These are phyloP conservation scores for Phaeolepiota aurea DNA, from an alignment of 768 basidiomycete genomes.

Conservation along the genomic window DNA sequence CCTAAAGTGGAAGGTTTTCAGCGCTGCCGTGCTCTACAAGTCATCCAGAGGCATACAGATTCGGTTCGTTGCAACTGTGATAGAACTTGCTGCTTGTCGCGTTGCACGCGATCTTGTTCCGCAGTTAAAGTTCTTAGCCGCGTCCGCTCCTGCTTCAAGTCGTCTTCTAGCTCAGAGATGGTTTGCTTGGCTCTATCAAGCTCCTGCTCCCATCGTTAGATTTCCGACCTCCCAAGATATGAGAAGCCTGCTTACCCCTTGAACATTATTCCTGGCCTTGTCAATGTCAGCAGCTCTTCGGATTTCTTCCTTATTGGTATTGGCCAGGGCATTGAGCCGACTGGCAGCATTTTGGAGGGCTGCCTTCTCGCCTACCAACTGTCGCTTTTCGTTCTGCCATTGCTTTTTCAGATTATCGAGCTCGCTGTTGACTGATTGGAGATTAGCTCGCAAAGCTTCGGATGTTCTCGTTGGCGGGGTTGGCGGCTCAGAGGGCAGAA, in stretches of 20 bases:
- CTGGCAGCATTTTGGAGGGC: slow-evolving; percentile 65
- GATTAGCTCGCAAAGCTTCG: slow-evolving; percentile 51
- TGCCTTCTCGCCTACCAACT: slow-evolving; percentile 62
- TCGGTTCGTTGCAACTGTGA: slow-evolving; percentile 65
- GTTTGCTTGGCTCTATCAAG: slow-evolving; percentile 57
- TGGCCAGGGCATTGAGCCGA: slow-evolving; percentile 56
- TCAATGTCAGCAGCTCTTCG: slow-evolving; percentile 46
- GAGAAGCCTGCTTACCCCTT: slow-evolving; percentile 36
- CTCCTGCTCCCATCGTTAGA: slow-evolving; percentile 39
- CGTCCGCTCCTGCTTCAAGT: slow-evolving; percentile 63
- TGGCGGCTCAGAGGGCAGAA: slow-evolving; percentile 48
- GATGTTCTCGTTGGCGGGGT: slow-evolving; percentile 63
- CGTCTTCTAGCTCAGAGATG: slow-evolving; percentile 62
- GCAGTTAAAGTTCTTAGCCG: slow-evolving; percentile 53
- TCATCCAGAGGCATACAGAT: slow-evolving; percentile 36
- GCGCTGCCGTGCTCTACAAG: neutral
- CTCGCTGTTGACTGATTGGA: slow-evolving; percentile 55
- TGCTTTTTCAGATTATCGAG: slow-evolving; percentile 55
- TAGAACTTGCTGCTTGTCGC: slow-evolving; percentile 58
- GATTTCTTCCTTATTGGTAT: slow-evolving; percentile 47
- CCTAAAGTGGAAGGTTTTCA: slow-evolving; percentile 29
- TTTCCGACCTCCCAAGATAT: neutral
- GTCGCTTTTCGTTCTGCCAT: slow-evolving; percentile 62
- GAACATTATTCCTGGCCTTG: slow-evolving; percentile 35
- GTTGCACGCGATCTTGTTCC: slow-evolving; percentile 54